Evolutionary conservation across 352 stramenopile species (phyloP).

Genomic region (Nannochloropsis limnetica): DNA sequence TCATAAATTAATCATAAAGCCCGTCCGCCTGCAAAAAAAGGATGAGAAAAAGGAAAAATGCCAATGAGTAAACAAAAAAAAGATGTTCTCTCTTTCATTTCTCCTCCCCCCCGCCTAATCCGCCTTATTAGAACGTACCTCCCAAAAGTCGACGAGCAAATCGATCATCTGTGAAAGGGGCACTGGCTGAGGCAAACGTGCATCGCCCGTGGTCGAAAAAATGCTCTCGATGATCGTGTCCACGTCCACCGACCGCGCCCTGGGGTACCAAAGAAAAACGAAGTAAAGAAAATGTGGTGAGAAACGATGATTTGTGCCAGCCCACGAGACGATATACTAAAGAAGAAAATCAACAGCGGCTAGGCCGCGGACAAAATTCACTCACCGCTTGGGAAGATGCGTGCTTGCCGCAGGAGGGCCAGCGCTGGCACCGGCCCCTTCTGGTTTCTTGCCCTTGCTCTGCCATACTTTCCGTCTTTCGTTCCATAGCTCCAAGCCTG

Average conservation of each 20-base stretch:
- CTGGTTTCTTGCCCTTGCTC: neutral
- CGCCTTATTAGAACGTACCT: neutral
- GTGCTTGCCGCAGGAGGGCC: neutral
- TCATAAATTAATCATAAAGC: neutral
- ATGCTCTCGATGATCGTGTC: slow-evolving; percentile 49
- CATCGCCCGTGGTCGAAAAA: slow-evolving; percentile 42
- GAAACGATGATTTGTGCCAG: neutral
- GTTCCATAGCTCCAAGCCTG: slow-evolving; percentile 11
- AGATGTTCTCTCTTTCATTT: neutral
- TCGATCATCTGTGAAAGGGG: slow-evolving; percentile 51
- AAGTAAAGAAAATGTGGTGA: neutral
- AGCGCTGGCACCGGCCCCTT: neutral
- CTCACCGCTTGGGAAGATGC: slow-evolving; percentile 31
- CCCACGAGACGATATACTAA: neutral
- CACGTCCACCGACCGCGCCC: slow-evolving; percentile 45
- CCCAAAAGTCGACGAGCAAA: slow-evolving; percentile 50
- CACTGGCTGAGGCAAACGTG: slow-evolving; percentile 43
- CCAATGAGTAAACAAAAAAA: neutral
- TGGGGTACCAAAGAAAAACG: neutral
- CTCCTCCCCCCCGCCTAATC: neutral
- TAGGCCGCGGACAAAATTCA: no score
- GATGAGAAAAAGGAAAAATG: neutral
- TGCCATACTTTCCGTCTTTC: slow-evolving; percentile 24
- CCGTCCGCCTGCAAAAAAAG: neutral
- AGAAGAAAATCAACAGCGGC: neutral